Percentiles rank a stretch among this genome's conserved stretches.
phyloP scores from a whole-genome alignment of 2,329 filamentous ascomycete genomes.

The Botrytis galanthina region DNA sequence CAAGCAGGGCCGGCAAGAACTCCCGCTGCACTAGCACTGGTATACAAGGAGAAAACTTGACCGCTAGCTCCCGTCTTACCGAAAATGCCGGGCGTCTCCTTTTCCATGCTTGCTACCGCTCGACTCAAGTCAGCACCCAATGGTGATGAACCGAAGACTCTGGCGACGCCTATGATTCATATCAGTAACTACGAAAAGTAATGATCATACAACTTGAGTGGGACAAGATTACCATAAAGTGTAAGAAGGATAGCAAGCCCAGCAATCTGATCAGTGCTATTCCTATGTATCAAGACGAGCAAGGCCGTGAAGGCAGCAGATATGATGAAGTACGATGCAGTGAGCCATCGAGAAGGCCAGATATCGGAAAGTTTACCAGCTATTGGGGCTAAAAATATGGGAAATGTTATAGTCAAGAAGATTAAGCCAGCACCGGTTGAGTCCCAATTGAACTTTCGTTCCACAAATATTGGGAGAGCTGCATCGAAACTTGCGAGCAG shows the following conservation, averaged over 20 bases:
- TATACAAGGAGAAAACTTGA: constrained; percentile 25
- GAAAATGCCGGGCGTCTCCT: constrained; percentile 21
- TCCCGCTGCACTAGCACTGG: constrained; percentile 22
- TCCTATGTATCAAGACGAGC: constrained; percentile 59
- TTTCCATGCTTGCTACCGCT: constrained; percentile 21
- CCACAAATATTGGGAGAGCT: constrained; percentile 53
- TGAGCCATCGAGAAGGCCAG: constrained; percentile 60
- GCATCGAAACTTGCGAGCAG: constrained; percentile 55
- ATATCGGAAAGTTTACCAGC: constrained; percentile 49
- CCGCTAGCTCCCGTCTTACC: constrained; percentile 19
- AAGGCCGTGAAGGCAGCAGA: constrained; percentile 58
- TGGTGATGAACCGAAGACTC: constrained; percentile 21
- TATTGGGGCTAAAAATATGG: constrained; percentile 56
- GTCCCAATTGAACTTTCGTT: constrained; percentile 52
- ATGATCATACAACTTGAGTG: background rate
- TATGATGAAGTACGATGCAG: constrained; percentile 56
- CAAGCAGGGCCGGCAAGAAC: constrained; percentile 23
- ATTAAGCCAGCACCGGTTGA: constrained; percentile 55
- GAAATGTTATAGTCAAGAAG: constrained; percentile 57
- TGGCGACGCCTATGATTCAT: constrained; percentile 16
- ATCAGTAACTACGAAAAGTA: background rate
- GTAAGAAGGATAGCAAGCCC: constrained; percentile 62
- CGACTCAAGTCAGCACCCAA: constrained; percentile 22
- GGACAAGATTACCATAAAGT: constrained; percentile 48
- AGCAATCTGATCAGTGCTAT: constrained; percentile 59